These are phyloP conservation scores for Hypoxylon sp. DNA, from an alignment of 2,329 filamentous ascomycete genomes.

Conservation along the genomic window DNA sequence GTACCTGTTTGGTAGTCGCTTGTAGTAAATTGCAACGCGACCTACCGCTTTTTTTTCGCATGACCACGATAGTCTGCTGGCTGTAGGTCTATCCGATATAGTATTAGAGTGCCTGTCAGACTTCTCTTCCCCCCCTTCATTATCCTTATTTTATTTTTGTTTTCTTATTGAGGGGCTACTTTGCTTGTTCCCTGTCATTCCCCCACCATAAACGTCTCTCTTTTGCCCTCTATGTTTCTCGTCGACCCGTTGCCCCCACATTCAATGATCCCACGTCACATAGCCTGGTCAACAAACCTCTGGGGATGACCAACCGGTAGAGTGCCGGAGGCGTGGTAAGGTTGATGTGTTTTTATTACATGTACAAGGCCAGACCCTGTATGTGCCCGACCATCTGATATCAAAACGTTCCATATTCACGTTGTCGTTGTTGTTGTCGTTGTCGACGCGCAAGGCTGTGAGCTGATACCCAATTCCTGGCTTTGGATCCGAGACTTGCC, in stretches of 20 bases:
- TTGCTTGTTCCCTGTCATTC: slow-evolving; percentile 26
- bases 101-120: slow-evolving; percentile 36
- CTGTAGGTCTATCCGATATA: slow-evolving; percentile 35
- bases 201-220: slow-evolving; percentile 33
- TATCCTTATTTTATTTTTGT: slow-evolving; percentile 38
- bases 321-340: slow-evolving; percentile 37
- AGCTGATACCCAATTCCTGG: slow-evolving; percentile 21
- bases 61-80: slow-evolving; percentile 26
- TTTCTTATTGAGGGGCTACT: slow-evolving; percentile 33
- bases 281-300: slow-evolving; percentile 33
- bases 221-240: slow-evolving; percentile 30
- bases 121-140: slow-evolving; percentile 24
- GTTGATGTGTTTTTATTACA: slow-evolving; percentile 37
- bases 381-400: slow-evolving; percentile 29
- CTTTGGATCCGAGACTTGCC: slow-evolving; percentile 12
- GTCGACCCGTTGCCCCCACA: slow-evolving; percentile 38
- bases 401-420: slow-evolving; percentile 37
- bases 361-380: slow-evolving; percentile 35
- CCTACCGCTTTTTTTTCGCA: slow-evolving; percentile 43
- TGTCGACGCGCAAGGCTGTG: slow-evolving; percentile 30
- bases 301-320: slow-evolving; percentile 39
- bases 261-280: slow-evolving; percentile 44
- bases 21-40: slow-evolving; percentile 38
- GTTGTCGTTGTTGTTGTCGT: slow-evolving; percentile 5
- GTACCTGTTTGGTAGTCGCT: slow-evolving; percentile 35